Percentiles rank a stretch among this genome's conserved stretches.
phyloP scores from a whole-genome alignment of 2,329 filamentous ascomycete genomes.

The Coleophoma crateriformis region DNA sequence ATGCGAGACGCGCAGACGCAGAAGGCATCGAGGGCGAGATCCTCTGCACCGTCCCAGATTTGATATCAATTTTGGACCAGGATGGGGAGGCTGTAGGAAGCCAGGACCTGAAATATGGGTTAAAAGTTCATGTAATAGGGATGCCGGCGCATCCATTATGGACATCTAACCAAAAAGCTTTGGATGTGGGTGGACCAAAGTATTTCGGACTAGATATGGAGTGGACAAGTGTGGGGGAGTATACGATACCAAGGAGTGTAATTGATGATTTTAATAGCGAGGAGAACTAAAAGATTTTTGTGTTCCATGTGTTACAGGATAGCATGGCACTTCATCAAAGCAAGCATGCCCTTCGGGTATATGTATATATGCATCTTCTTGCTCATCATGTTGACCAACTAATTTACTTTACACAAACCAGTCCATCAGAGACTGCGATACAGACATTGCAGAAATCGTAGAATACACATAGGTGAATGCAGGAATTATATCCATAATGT shows the following conservation, averaged over 20 bases:
- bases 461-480: no score
- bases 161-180: conserved; percentile 27
- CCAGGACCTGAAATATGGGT: conserved; percentile 41
- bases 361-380: no score
- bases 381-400: no score
- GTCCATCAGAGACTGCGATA: no score
- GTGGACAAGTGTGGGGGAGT: conserved; percentile 6
- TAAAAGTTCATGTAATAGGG: conserved; percentile 40
- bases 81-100: conserved; percentile 42
- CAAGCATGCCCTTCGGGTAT: no score
- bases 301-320: no score
- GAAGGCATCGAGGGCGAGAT: conserved; percentile 13
- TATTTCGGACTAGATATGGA: conserved; percentile 23
- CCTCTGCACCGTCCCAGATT: conserved; percentile 23
- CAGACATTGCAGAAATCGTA: no score
- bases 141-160: conserved; percentile 42
- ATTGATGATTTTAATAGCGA: conserved; percentile 2
- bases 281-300: no score
- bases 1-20: conserved; percentile 28
- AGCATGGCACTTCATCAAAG: no score
- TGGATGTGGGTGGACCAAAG: conserved; percentile 30
- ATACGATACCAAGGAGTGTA: conserved; percentile 7
- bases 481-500: no score
- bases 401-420: no score
- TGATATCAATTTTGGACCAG: conserved; percentile 28